Base-by-base conservation (phyloP, 202 grass and related monocot species). In the Brachypodium distachyon region DNA sequence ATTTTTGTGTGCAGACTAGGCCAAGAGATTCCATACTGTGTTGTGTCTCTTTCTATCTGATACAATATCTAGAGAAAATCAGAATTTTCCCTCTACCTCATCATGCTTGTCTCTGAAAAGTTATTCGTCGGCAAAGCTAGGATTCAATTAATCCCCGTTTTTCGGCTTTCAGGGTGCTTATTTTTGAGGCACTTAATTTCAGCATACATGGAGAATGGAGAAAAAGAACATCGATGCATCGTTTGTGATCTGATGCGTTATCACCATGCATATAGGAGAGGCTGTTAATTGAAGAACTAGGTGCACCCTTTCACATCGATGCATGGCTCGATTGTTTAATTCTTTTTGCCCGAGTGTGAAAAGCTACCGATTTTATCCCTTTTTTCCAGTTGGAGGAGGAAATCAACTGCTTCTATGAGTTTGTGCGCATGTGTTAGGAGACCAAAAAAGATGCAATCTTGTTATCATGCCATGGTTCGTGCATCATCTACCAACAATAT, bases 81-180 rank as follows among this genome's bases (percentile, higher is more conserved):
- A 33, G 36, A 39, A 64, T 64, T 63, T 61, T 39, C 19, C 43
- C 21, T 64, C 8, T 26, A 12, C 43, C 28, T 61, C 53, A 23
- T n/a, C 22, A 61, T 71, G 12, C 53, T 49, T 43, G 9, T 70
- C 7, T 79, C 76, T 78, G 17, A 43, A 70, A 27, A 70, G 48
- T 32, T 48, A 80, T 71, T 71, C 53, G 53, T 70, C 21, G 65
- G 53, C 66, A 80, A 60, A 43, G 31, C 29, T 60, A 33, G 41
- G 52, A 79, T 67, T 70, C 33, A 36, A 72, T 61, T 55, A 7
- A 70, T 33, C 10, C 51, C 3, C 9, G 10, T 9, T 70, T 59
- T 42, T 14, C 11, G 1, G 32, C 17, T 9, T 43, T 79, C n/a
- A 31, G 5, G 14, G 40, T 2, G 27, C 28, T 11, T 39, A 49